Percentiles rank a stretch among this genome's conserved stretches.
phyloP scores from a whole-genome alignment of 2,329 filamentous ascomycete genomes.

The Fusarium staphyleae region DNA sequence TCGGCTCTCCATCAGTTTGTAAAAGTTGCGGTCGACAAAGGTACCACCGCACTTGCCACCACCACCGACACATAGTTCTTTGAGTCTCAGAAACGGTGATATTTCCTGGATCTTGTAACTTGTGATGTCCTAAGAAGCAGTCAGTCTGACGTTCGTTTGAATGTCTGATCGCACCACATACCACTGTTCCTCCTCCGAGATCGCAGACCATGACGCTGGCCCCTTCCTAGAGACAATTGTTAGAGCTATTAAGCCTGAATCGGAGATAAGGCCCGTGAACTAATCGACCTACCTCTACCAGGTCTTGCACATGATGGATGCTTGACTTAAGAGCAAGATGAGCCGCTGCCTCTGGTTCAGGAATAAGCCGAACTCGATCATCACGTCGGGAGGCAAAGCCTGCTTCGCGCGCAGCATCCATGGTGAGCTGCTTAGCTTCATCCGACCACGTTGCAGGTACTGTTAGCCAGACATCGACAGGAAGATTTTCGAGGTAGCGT shows the following conservation, averaged over 20 bases:
- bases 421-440: constrained; percentile 13
- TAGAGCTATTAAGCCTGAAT: too few relatives aligned
- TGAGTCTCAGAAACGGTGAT: not conserved
- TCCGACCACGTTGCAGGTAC: constrained; percentile 25
- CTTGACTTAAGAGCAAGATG: constrained; percentile 10
- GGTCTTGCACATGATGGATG: constrained; percentile 41
- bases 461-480: constrained; percentile 21
- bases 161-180: not conserved
- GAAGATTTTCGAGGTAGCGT: not conserved
- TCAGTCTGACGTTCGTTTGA: not conserved
- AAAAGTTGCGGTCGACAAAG: constrained; percentile 19
- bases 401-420: constrained; percentile 9
- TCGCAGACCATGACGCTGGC: constrained; percentile 10
- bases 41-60: constrained; percentile 24
- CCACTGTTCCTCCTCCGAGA: constrained; percentile 7
- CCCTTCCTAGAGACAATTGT: not conserved
- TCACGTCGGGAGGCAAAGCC: constrained; percentile 1
- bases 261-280: too few relatives aligned
- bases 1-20: constrained; percentile 9
- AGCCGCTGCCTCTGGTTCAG: constrained; percentile 23
- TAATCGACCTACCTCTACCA: constrained; percentile 59
- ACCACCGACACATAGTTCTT: constrained; percentile 2
- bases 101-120: not conserved
- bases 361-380: constrained; percentile 17
- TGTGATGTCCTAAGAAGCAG: constrained; percentile 2